phyloP scores from a whole-genome alignment of 768 basidiomycete genomes.

The Royoungia palumana region DNA sequence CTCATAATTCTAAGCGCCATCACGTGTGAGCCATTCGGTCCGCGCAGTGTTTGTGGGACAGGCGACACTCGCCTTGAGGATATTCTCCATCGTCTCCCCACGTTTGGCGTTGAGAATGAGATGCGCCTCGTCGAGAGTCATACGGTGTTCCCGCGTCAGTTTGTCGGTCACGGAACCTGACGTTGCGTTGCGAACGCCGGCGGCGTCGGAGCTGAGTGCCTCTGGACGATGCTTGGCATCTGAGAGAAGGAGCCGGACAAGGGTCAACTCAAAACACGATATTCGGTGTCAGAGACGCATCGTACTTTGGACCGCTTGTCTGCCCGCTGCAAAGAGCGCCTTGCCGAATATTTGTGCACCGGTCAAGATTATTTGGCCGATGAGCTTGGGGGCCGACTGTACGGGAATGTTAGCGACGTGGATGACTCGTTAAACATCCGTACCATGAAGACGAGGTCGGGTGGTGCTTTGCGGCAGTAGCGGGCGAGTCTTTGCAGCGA shows the following conservation, averaged over 20 bases:
- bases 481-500: neutral
- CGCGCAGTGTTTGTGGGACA: neutral
- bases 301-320: conserved; percentile 92
- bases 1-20: conserved; percentile 72
- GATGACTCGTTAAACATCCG: neutral
- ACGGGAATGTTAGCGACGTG: neutral
- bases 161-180: conserved; percentile 76
- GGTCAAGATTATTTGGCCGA: conserved; percentile 76
- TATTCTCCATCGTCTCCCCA: conserved; percentile 61
- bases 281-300: conserved; percentile 7
- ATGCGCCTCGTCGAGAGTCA: conserved; percentile 95
- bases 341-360: conserved; percentile 85
- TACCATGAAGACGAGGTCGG: conserved; percentile 20
- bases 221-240: conserved; percentile 85
- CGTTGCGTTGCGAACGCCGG: conserved; percentile 70
- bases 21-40: neutral
- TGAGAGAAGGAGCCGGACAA: conserved; percentile 28
- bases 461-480: neutral
- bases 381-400: conserved; percentile 74
- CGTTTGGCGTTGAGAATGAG: conserved; percentile 87
- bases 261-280: neutral
- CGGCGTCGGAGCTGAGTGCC: conserved; percentile 62
- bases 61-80: conserved; percentile 60
- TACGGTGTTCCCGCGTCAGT: conserved; percentile 79
- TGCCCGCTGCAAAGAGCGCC: conserved; percentile 85